These are phyloP conservation scores for Angophora floribunda DNA, from an alignment of 345 rosid species.

Conservation along the genomic window DNA sequence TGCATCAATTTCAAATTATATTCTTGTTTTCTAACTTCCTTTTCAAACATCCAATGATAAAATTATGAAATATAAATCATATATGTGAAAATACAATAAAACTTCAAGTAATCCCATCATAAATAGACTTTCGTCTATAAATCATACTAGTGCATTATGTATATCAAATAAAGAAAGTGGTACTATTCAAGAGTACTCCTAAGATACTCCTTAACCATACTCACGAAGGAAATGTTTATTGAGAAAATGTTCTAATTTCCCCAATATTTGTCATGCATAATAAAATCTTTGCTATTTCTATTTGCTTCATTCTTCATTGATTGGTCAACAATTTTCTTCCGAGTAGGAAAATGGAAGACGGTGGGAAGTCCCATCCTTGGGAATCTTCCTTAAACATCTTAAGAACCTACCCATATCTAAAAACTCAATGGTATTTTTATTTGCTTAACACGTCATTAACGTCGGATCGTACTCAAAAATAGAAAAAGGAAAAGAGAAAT, in stretches of 20 bases:
- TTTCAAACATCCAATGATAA: neutral
- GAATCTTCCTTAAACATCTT: too few species aligned
- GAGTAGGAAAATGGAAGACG: too few species aligned
- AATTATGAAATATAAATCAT: neutral
- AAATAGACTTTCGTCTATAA: neutral
- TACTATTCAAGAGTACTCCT: neutral
- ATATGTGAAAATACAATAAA: accelerated
- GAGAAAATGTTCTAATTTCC: neutral
- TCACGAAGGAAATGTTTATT: neutral
- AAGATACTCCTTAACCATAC: neutral
- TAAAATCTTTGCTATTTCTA: neutral
- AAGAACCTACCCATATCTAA: too few species aligned
- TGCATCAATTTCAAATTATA: neutral
- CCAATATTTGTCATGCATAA: neutral
- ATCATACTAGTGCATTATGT: accelerated
- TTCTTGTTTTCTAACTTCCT: neutral
- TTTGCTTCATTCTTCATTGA: neutral
- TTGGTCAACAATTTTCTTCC: too few species aligned
- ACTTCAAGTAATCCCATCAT: accelerated
- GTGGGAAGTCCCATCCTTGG: too few species aligned
- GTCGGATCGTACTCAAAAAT: neutral
- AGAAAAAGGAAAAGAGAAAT: neutral
- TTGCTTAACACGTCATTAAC: neutral
- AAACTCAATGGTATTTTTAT: neutral
- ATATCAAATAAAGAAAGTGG: accelerated